Evolutionary conservation across 352 stramenopile genomes (phyloP).

Genomic region (Lagenidium giganteum): DNA sequence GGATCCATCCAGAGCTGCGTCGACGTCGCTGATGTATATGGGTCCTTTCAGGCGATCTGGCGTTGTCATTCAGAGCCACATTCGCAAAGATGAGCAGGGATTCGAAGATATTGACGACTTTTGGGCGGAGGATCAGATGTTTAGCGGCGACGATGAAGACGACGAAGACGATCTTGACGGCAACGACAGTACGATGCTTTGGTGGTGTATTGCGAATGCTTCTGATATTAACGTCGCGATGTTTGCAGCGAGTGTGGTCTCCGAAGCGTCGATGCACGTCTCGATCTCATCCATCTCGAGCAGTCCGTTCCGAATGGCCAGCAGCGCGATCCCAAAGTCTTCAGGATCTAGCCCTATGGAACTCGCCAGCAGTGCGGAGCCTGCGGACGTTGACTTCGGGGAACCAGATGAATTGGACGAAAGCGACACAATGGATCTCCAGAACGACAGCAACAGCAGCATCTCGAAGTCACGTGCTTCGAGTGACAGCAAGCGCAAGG

Average conservation of each 20-base stretch:
- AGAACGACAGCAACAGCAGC: constrained; percentile 11
- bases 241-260: constrained; percentile 15
- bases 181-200: constrained; percentile 22
- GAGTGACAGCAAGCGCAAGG: no score
- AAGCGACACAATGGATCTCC: constrained; percentile 17
- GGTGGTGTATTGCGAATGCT: background rate
- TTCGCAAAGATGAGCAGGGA: constrained; percentile 70
- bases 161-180: constrained; percentile 37
- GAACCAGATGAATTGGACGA: background rate
- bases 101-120: constrained; percentile 88
- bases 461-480: background rate
- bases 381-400: constrained; percentile 1
- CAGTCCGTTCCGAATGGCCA: background rate
- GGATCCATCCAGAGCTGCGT: no score
- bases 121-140: constrained; percentile 55
- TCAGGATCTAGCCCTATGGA: constrained; percentile 8
- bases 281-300: constrained; percentile 9
- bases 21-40: constrained; percentile 1
- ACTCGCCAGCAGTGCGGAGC: constrained; percentile 4
- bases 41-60: constrained; percentile 30
- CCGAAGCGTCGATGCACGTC: constrained; percentile 16
- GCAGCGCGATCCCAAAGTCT: constrained; percentile 11
- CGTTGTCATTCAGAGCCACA: constrained; percentile 53
- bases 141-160: constrained; percentile 15
- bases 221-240: no score